These are phyloP conservation scores for Breynia disticha DNA, from an alignment of 441 rosid genomes.

Conservation along the genomic window DNA sequence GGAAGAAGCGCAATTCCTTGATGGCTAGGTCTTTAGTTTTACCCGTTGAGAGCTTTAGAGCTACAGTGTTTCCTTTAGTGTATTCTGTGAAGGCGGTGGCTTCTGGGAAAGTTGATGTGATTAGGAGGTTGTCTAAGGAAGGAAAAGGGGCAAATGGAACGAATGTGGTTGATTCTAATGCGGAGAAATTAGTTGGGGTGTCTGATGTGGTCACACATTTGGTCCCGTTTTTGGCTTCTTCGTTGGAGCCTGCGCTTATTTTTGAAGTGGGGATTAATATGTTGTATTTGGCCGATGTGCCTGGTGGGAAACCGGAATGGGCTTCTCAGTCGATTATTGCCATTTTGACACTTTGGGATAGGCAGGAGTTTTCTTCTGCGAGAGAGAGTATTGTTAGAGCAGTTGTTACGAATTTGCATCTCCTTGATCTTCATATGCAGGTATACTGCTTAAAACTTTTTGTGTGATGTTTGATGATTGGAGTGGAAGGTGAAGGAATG, in stretches of 20 bases:
- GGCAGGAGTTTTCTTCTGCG: slow-evolving; percentile 97
- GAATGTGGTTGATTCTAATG: slow-evolving; percentile 45
- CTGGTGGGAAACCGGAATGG: slow-evolving; percentile 99
- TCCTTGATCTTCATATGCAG: slow-evolving; percentile 98
- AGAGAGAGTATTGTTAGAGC: slow-evolving; percentile 98
- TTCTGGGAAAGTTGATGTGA: slow-evolving; percentile 69
- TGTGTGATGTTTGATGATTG: no score
- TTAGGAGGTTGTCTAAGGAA: slow-evolving; percentile 66
- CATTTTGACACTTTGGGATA: slow-evolving; percentile 92
- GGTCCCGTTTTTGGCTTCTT: slow-evolving; percentile 85
- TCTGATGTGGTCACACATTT: slow-evolving; percentile 83
- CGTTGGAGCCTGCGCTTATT: slow-evolving; percentile 86
- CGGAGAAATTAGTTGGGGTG: slow-evolving; percentile 85
- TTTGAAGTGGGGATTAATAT: slow-evolving; percentile 95
- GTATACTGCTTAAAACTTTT: slow-evolving; percentile 16
- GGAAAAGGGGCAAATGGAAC: slow-evolving; percentile 30
- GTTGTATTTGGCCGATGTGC: slow-evolving; percentile 94
- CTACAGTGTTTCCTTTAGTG: slow-evolving; percentile 81
- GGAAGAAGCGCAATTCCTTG: slow-evolving; percentile 67
- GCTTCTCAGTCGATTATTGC: slow-evolving; percentile 93
- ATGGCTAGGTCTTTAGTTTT: slow-evolving; percentile 84
- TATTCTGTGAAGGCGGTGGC: slow-evolving; percentile 88
- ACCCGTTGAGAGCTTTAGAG: slow-evolving; percentile 82
- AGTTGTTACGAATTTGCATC: slow-evolving; percentile 84
- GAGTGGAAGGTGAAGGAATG: no score